Conservation (phyloP, 2,329 filamentous ascomycete species). For the Chalaropsis ovoidea region DNA sequence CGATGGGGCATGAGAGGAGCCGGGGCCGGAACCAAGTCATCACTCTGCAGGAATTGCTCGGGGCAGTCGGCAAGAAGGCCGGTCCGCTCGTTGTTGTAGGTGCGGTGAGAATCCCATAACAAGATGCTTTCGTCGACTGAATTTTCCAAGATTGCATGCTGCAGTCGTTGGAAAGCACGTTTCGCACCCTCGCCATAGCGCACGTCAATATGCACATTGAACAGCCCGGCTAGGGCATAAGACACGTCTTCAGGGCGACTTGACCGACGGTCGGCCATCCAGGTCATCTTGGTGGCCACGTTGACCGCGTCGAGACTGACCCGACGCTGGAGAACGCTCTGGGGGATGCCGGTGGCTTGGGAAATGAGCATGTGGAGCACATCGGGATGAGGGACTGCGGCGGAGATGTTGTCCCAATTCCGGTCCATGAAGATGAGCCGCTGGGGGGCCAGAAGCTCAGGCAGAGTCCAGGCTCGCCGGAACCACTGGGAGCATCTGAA, state of each 20-base stretch:
- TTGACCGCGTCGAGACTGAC: conserved; percentile 6
- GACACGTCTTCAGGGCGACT: conserved; percentile 30
- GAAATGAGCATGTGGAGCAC: conserved; percentile 15
- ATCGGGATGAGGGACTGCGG: conserved; percentile 1
- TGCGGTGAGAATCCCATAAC: conserved; percentile 27
- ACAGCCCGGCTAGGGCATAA: conserved; percentile 32
- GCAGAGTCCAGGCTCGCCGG: conserved; percentile 26
- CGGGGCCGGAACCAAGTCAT: conserved; percentile 16
- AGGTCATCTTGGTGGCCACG: conserved; percentile 30
- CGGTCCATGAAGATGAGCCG: conserved; percentile 19
- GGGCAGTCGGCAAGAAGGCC: conserved; percentile 23
- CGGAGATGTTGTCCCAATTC: conserved; percentile 24
- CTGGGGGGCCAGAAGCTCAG: conserved; percentile 25
- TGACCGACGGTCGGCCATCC: conserved; percentile 30
- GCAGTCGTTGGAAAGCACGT: conserved; percentile 30
- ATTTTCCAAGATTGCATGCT: conserved; percentile 30
- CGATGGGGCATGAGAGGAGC: conserved; percentile 23
- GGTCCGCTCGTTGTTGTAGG: conserved; percentile 15
- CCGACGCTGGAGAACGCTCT: conserved; percentile 3
- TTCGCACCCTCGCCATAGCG: conserved; percentile 31
- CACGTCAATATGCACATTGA: conserved; percentile 31
- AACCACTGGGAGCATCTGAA: conserved; percentile 26
- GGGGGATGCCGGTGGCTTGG: conserved; percentile 18
- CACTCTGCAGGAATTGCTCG: conserved; percentile 20
- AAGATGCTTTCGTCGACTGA: conserved; percentile 30